Evolutionary conservation across 441 rosid species (phyloP).

Genomic region (Populus tomentosa): DNA sequence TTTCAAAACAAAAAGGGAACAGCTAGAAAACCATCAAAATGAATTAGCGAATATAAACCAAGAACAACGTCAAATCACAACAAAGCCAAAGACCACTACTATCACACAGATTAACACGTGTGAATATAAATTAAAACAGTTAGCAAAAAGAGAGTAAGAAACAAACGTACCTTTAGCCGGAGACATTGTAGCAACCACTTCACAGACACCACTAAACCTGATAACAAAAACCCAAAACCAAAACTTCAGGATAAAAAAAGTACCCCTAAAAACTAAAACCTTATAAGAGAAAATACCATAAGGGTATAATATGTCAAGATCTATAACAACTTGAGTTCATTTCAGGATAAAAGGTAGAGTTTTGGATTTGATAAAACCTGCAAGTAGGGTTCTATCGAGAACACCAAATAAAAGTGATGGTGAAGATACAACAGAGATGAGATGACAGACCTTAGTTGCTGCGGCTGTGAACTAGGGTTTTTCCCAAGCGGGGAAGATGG

Average conservation of each 20-base stretch:
- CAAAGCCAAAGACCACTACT: neutral
- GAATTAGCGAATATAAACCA: neutral
- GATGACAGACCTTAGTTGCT: neutral
- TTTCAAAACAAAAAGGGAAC: neutral
- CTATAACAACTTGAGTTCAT: neutral
- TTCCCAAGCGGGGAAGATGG: neutral
- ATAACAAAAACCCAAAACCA: neutral
- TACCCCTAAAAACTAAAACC: no score
- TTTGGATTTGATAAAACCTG: neutral
- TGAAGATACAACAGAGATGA: neutral
- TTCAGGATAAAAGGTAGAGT: neutral
- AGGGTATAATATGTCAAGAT: neutral
- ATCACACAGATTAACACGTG: neutral
- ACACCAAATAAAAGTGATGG: neutral
- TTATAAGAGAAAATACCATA: neutral
- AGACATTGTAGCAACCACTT: slow-evolving; percentile 19
- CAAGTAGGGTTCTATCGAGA: neutral
- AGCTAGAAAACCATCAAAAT: no score
- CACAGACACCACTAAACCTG: neutral
- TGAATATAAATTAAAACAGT: neutral
- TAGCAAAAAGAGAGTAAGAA: neutral
- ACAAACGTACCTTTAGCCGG: slow-evolving; percentile 22
- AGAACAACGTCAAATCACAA: neutral
- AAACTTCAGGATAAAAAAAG: neutral
- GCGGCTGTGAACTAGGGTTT: slow-evolving; percentile 5